Percentiles rank a stretch among this genome's conserved stretches.
Evolutionary conservation across 106 monocot genomes (phyloP).

Genomic region (Dendrobium huoshanense): DNA sequence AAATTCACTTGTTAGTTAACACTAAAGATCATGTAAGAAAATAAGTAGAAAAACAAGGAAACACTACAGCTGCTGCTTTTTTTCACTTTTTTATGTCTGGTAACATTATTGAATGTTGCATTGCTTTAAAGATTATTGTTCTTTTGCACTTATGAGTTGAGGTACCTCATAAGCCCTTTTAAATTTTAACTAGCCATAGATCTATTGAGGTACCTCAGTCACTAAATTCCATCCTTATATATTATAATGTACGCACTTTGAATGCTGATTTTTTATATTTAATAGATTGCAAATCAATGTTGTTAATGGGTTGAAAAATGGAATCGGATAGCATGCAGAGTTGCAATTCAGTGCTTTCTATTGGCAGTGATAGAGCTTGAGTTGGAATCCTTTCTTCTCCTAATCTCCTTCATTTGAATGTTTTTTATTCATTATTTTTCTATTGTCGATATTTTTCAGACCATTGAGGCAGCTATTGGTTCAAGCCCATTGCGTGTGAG

Average conservation of each 20-base stretch:
- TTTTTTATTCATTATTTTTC: not conserved
- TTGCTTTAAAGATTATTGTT: too few species aligned
- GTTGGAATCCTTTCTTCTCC: not conserved
- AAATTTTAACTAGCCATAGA: not conserved
- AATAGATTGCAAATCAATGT: not conserved
- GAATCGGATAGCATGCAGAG: not conserved
- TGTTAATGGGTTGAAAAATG: not conserved
- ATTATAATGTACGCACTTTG: not conserved
- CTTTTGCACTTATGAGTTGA: too few species aligned
- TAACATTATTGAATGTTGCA: too few species aligned
- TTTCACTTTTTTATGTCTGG: too few species aligned
- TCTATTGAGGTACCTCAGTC: slow-evolving; percentile 54
- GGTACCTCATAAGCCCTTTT: too few species aligned
- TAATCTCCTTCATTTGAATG: not conserved
- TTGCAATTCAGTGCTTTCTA: not conserved
- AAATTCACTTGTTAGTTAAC: too few species aligned
- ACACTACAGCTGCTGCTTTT: too few species aligned
- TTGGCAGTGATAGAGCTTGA: not conserved
- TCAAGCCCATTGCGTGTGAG: too few species aligned
- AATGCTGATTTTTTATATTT: not conserved
- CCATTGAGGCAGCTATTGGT: slow-evolving; percentile 40
- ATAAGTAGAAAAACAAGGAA: too few species aligned
- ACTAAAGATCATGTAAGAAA: too few species aligned
- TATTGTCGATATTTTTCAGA: slow-evolving; percentile 29
- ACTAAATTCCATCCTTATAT: not conserved